These are phyloP conservation scores for Fomes fomentarius DNA, from an alignment of 1,284 basidiomycete genomes.

Conservation along the genomic window DNA sequence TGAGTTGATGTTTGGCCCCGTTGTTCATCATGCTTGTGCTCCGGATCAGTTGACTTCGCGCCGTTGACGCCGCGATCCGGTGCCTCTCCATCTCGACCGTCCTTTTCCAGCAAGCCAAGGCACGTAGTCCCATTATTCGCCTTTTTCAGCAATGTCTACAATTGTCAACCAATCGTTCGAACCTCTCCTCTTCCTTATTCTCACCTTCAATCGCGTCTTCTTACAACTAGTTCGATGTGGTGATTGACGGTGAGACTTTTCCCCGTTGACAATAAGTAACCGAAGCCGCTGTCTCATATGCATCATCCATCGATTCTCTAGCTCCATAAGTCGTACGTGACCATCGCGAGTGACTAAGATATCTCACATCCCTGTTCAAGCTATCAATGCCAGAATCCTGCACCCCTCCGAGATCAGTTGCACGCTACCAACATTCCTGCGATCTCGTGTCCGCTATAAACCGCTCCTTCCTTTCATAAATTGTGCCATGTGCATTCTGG, in stretches of 20 bases:
- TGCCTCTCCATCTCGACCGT: constrained; percentile 21
- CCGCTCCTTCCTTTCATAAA: too few relatives aligned
- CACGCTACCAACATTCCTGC: neutral
- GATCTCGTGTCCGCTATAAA: neutral
- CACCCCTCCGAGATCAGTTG: neutral
- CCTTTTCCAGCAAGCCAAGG: constrained; percentile 19
- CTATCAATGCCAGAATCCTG: too few relatives aligned
- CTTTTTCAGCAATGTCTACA: neutral
- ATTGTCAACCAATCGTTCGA: neutral
- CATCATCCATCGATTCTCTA: neutral
- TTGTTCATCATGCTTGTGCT: constrained; percentile 14
- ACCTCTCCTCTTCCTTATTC: too few relatives aligned
- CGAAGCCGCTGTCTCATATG: neutral
- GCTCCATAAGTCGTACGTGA: neutral
- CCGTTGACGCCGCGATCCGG: constrained; percentile 23
- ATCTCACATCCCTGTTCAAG: too few relatives aligned
- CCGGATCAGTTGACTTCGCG: constrained; percentile 19
- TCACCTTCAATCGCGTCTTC: neutral
- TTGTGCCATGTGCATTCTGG: neutral
- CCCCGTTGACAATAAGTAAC: neutral
- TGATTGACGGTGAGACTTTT: too few relatives aligned
- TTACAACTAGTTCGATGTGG: too few relatives aligned
- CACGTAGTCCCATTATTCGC: constrained; percentile 7
- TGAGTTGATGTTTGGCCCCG: constrained; percentile 9
- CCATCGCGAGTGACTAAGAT: neutral